Percentiles rank a stretch among this genome's conserved stretches.
phyloP scores from a whole-genome alignment of 225 moss, liverwort and hornwort species.

The Anthoceros angustus region DNA sequence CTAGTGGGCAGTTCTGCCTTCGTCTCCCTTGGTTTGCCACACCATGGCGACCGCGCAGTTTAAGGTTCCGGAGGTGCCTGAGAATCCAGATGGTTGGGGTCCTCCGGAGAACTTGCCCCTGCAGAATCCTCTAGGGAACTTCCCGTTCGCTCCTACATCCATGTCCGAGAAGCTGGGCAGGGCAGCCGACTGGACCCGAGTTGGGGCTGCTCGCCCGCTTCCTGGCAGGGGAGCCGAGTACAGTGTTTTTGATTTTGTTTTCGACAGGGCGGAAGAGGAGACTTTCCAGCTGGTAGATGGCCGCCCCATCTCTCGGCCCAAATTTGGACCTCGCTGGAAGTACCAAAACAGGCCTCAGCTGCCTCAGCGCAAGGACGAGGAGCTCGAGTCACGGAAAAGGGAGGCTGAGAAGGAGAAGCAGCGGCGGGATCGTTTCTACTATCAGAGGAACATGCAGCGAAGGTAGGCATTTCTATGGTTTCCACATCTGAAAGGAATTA shows the following conservation, averaged over 20 bases:
- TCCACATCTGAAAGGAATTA: not conserved
- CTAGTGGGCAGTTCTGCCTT: too few species aligned
- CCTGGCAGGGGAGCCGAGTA: slow-evolving; percentile 4
- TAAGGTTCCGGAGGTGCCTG: not conserved
- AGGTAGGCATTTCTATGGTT: not conserved
- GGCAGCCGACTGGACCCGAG: not conserved
- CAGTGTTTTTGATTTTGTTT: slow-evolving; percentile 2
- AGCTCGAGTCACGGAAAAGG: not conserved
- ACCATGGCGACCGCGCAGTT: not conserved
- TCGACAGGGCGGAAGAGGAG: not conserved
- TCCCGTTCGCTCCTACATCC: not conserved
- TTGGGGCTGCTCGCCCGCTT: not conserved
- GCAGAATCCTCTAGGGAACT: slow-evolving; percentile 3
- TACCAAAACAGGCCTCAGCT: slow-evolving; percentile 5
- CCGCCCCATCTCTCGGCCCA: slow-evolving; percentile 1
- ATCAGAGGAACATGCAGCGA: not conserved
- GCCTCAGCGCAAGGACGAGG: slow-evolving; percentile 1
- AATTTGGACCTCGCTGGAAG: slow-evolving; percentile 1
- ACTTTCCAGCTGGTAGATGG: slow-evolving; percentile 2
- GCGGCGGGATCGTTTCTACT: slow-evolving; percentile 3
- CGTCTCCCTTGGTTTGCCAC: too few species aligned
- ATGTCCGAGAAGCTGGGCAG: slow-evolving; percentile 3
- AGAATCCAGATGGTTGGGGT: not conserved
- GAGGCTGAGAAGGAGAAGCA: slow-evolving; percentile 4
- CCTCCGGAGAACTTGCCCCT: not conserved